Percentiles rank a stretch among this genome's conserved stretches.
phyloP scores from a whole-genome alignment of 305 asterid genomes.

The Ilex paraguariensis region DNA sequence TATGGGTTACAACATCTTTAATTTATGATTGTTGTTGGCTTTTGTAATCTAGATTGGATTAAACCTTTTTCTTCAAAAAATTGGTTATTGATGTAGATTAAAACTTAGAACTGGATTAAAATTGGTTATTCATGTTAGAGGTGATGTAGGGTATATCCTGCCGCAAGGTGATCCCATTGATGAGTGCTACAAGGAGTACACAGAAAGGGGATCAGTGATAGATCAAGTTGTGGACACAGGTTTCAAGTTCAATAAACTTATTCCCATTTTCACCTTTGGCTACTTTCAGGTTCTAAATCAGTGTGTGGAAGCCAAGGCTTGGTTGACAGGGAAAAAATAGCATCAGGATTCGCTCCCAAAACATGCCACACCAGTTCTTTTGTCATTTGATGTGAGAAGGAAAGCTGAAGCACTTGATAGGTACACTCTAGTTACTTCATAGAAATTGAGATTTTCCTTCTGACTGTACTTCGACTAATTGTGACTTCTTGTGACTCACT shows the following conservation, averaged over 20 bases:
- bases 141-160: not conserved
- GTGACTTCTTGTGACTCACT: too few relatives aligned
- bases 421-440: slow-evolving; percentile 24
- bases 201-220: not conserved
- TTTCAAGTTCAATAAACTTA: too few relatives aligned
- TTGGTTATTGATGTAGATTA: too few relatives aligned
- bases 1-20: too few relatives aligned
- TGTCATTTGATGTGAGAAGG: slow-evolving; percentile 63
- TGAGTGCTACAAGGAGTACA: not conserved
- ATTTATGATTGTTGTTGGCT: too few relatives aligned
- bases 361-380: slow-evolving; percentile 54
- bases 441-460: not conserved
- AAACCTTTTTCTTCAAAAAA: too few relatives aligned
- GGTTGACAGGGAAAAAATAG: slow-evolving; percentile 78
- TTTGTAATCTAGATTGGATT: too few relatives aligned
- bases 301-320: slow-evolving; percentile 72
- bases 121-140: too few relatives aligned
- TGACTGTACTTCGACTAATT: not conserved
- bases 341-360: slow-evolving; percentile 85
- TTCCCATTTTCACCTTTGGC: not conserved
- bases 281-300: slow-evolving; percentile 58
- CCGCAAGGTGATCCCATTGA: slow-evolving; percentile 8
- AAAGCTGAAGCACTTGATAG: slow-evolving; percentile 84
- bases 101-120: too few relatives aligned
- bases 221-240: not conserved